phyloP scores from a whole-genome alignment of 768 basidiomycete genomes.

The Cyclocybe cylindracea region DNA sequence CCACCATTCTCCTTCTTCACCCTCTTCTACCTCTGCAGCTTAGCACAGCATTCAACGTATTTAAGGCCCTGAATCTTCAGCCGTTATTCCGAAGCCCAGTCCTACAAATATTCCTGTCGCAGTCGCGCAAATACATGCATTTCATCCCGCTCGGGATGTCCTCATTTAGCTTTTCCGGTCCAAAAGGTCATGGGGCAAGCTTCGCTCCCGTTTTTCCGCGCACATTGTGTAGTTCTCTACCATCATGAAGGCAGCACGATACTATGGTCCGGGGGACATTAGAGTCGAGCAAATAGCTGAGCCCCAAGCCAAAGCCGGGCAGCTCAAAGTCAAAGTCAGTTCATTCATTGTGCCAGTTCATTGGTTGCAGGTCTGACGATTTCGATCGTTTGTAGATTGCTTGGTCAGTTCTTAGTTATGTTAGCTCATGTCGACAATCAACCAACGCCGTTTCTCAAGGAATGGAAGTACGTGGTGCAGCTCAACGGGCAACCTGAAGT shows the following conservation, averaged over 20 bases:
- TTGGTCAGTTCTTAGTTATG: slow-evolving; percentile 19
- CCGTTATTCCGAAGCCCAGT: too few relatives aligned
- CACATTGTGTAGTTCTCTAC: too few relatives aligned
- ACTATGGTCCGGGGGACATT: slow-evolving; percentile 44
- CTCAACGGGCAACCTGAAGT: neutral
- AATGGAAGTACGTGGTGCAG: slow-evolving; percentile 28
- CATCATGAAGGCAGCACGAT: slow-evolving; percentile 45
- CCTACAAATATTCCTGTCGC: too few relatives aligned
- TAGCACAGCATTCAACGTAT: too few relatives aligned
- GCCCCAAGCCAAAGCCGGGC: slow-evolving; percentile 31
- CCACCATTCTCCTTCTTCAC: too few relatives aligned
- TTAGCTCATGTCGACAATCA: neutral
- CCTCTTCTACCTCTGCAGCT: too few relatives aligned
- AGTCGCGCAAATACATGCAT: too few relatives aligned
- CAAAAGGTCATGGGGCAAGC: too few relatives aligned
- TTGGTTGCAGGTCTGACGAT: neutral
- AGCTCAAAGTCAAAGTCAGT: slow-evolving; percentile 46
- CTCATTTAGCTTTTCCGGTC: too few relatives aligned
- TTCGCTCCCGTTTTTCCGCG: too few relatives aligned
- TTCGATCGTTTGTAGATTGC: slow-evolving; percentile 19
- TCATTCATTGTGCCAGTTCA: neutral
- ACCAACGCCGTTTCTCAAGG: slow-evolving; percentile 16
- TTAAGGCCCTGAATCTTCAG: too few relatives aligned
- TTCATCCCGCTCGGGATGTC: too few relatives aligned
- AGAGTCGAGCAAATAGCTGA: slow-evolving; percentile 43